phyloP scores from a whole-genome alignment of 2,329 filamentous ascomycete genomes.

The Phialophora macrospora region DNA sequence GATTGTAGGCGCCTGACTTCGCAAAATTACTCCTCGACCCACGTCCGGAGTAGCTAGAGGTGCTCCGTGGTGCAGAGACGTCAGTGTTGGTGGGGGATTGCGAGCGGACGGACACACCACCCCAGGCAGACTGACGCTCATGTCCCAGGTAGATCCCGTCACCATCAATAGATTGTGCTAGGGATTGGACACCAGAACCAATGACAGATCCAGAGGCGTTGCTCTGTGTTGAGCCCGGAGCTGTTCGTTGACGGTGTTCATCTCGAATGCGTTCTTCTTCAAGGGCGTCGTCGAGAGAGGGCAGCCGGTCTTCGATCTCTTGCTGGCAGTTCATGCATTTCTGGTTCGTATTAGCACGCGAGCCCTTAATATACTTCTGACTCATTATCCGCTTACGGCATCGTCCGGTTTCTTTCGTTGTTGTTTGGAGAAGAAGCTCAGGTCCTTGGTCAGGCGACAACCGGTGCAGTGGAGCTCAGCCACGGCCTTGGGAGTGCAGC shows the following conservation, averaged over 20 bases:
- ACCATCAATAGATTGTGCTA: conserved; percentile 6
- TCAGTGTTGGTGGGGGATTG: conserved; percentile 14
- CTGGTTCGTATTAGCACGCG: conserved; percentile 39
- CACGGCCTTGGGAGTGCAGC: conserved; percentile 51
- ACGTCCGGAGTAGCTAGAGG: conserved; percentile 12
- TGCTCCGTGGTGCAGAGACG: not conserved
- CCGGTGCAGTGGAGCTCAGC: conserved; percentile 56
- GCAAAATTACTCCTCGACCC: conserved; percentile 10
- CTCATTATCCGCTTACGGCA: conserved; percentile 47
- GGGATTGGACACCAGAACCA: not conserved
- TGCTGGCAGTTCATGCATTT: conserved; percentile 51
- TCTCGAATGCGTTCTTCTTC: conserved; percentile 43
- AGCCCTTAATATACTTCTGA: not conserved
- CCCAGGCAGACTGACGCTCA: conserved; percentile 21
- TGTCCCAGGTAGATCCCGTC: conserved; percentile 14
- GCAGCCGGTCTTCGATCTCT: conserved; percentile 43
- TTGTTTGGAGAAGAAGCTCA: conserved; percentile 57
- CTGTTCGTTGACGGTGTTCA: conserved; percentile 11
- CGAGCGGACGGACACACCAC: conserved; percentile 1
- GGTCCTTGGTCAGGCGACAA: conserved; percentile 54
- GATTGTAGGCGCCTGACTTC: conserved; percentile 18
- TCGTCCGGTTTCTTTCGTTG: conserved; percentile 54
- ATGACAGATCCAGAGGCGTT: conserved; percentile 19
- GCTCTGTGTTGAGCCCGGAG: not conserved
- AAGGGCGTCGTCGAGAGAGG: conserved; percentile 39